phyloP scores from a whole-genome alignment of 1,284 basidiomycete genomes.

The Termitomyces sp. region DNA sequence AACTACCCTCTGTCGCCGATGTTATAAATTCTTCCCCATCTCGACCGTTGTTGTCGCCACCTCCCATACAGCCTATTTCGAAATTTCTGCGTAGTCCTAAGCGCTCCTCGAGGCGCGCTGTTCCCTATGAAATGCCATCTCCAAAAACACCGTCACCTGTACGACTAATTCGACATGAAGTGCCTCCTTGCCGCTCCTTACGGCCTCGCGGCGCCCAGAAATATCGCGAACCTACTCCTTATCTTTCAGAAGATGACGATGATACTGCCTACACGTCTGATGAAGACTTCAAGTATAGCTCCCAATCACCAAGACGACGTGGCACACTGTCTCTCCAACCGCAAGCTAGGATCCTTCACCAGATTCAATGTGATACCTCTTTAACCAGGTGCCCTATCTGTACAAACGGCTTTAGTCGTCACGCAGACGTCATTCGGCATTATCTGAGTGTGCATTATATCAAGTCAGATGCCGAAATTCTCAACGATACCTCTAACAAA shows the following conservation, averaged over 20 bases:
- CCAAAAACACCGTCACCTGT: background rate
- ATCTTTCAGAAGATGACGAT: constrained; percentile 1
- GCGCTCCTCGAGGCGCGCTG: background rate
- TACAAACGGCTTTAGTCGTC: constrained; percentile 5
- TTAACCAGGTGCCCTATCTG: constrained; percentile 5
- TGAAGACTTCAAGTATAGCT: background rate
- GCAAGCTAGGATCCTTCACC: background rate
- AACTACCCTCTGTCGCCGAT: background rate
- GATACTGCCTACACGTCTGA: background rate
- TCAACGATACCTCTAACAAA: constrained; percentile 6
- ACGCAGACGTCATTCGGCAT: constrained; percentile 12
- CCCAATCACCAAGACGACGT: background rate
- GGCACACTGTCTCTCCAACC: background rate
- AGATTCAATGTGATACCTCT: constrained; percentile 6
- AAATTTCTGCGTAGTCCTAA: background rate
- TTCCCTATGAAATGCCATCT: constrained; percentile 2
- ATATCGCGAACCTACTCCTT: background rate
- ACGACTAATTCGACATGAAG: background rate
- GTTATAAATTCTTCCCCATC: background rate
- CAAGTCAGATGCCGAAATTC: constrained; percentile 7
- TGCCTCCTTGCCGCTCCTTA: constrained; percentile 1
- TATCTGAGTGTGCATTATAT: constrained; percentile 5
- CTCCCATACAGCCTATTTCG: background rate
- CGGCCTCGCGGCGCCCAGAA: background rate
- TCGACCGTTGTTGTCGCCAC: background rate